These are phyloP conservation scores for Penicillium polonicum DNA, from an alignment of 2,329 filamentous ascomycete genomes.

Conservation along the genomic window DNA sequence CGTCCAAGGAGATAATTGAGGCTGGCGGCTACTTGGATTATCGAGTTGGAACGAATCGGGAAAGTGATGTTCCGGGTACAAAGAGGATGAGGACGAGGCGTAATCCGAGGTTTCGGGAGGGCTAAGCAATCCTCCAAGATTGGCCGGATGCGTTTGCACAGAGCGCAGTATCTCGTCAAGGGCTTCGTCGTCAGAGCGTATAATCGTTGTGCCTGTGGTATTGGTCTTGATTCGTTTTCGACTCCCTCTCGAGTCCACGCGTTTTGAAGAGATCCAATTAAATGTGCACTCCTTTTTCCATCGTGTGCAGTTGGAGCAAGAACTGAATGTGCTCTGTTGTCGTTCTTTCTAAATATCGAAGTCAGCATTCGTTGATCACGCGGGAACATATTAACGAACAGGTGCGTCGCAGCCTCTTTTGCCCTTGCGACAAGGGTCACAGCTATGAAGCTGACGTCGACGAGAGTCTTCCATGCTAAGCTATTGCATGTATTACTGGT, in stretches of 20 bases:
- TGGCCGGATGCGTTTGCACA: constrained; percentile 2
- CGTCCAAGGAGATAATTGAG: constrained; percentile 1
- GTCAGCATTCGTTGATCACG: neutral
- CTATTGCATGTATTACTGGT: neutral
- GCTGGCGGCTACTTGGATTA: neutral
- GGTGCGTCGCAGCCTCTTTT: constrained; percentile 47
- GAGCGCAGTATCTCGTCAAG: constrained; percentile 3
- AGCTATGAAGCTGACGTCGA: constrained; percentile 37
- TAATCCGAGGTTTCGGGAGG: neutral
- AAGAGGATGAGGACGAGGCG: neutral
- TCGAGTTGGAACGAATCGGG: neutral
- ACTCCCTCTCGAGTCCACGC: constrained; percentile 5
- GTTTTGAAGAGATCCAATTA: constrained; percentile 42
- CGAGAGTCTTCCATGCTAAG: constrained; percentile 15
- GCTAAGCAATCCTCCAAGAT: neutral
- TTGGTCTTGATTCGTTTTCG: constrained; percentile 3
- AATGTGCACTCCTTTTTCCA: constrained; percentile 48
- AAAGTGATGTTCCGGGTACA: neutral
- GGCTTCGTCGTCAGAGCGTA: neutral
- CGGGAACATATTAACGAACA: constrained; percentile 8
- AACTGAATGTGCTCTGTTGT: constrained; percentile 10
- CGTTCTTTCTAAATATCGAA: constrained; percentile 11
- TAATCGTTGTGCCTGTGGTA: neutral
- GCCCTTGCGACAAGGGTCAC: constrained; percentile 49
- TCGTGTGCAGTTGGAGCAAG: constrained; percentile 46